Evolutionary conservation across 306 rosid genomes (phyloP), one percentile per base, ranked within the genome.

Genomic region (Quercus variabilis): DNA sequence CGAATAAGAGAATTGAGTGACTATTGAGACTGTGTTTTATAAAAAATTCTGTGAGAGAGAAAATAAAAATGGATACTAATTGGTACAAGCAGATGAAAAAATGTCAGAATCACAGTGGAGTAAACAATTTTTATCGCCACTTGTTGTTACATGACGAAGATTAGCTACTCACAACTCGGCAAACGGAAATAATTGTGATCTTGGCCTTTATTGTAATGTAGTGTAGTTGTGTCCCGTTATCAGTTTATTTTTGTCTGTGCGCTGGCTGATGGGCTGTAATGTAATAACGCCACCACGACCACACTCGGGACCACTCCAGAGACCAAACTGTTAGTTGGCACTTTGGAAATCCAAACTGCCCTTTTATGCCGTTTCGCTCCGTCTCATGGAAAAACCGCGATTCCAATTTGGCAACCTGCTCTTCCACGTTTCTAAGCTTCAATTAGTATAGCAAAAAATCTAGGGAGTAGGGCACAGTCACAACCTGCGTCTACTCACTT

Each of bases 81-180:
- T 38, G 46, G 46, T 8, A 41, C 46, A 41, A 8, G 46, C 2
- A 41, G 3, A 8, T 41, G 46, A 0, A 41, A 38, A 41, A 41
- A 8, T 41, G 46, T 41, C 2, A 0, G 3, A 41, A 41, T 41
- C 3, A 41, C 35, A 4, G 35, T 4, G 4, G 3, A 38, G 1
- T 7, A 8, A 38, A 7, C 3, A 38, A 38, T 2, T 38, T 38
- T 38, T 38, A 10, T 7, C 11, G 46, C 46, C 8, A 38, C 11
- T 7, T 38, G 2, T 7, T 38, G 2, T 38, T 2, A 1, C 46
- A 0, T 2, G 2, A 8, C 0, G 11, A 41, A 41, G 3, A 2
- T 7, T 38, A 38, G 2, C 2, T 38, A 38, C 46, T 38, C 46
- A 38, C 1, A 8, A 2, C 1, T 7, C 46, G 41, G 0, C 2